A percentile compares a stretch with the other conserved stretches of the same genome.
Conservation (phyloP, 1,139 yeast species). For the Lodderomyces orthopsilosis region DNA sequence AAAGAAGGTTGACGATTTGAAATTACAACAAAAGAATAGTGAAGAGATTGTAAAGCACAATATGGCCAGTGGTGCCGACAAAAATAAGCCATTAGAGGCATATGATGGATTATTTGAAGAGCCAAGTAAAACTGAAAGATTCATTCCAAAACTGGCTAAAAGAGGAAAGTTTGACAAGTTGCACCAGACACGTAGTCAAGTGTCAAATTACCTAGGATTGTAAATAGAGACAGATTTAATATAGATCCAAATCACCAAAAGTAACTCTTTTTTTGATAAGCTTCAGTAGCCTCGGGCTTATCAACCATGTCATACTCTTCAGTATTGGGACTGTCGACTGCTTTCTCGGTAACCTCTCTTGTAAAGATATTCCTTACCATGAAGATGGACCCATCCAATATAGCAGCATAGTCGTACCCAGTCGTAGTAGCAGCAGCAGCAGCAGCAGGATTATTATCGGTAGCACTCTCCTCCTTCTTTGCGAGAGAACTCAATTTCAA, state of each 20-base stretch:
- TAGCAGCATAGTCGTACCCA: conserved; percentile 6
- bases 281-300: conserved; percentile 19
- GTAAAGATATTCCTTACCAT: conserved; percentile 16
- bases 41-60: conserved; percentile 15
- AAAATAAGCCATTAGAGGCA: conserved; percentile 62
- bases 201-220: conserved; percentile 25
- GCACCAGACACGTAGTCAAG: conserved; percentile 21
- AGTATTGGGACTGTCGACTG: conserved; percentile 9
- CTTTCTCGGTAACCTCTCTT: conserved; percentile 13
- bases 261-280: conserved; percentile 16
- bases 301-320: conserved; percentile 48
- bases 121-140: conserved; percentile 68
- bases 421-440: conserved; percentile 1
- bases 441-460: background rate
- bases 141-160: conserved; percentile 54
- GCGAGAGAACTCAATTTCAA: background rate
- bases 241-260: conserved; percentile 10
- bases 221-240: conserved; percentile 7
- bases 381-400: conserved; percentile 15
- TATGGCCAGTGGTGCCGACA: conserved; percentile 60
- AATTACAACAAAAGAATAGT: conserved; percentile 25
- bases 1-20: conserved; percentile 23
- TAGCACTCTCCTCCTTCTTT: background rate
- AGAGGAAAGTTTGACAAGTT: conserved; percentile 21
- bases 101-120: conserved; percentile 79